phyloP scores from a whole-genome alignment of 192 early-diverging fungal genomes.

The Paraglomus brasilianum region DNA sequence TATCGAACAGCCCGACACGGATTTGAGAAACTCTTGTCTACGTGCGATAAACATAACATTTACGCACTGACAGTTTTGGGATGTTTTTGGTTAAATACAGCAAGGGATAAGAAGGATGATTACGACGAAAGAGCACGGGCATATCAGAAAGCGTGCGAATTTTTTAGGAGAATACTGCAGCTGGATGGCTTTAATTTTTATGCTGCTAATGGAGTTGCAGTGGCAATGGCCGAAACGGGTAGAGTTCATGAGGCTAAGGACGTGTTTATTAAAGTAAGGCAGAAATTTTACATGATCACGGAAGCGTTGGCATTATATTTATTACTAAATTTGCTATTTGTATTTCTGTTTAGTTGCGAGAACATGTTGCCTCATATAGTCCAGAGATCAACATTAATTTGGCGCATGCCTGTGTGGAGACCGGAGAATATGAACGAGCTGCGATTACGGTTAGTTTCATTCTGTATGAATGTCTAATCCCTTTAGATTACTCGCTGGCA shows the following conservation, averaged over 20 bases:
- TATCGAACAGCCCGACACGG: constrained; percentile 58
- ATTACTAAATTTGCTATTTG: constrained; percentile 24
- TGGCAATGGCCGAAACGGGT: constrained; percentile 74
- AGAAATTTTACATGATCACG: neutral
- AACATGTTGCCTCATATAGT: constrained; percentile 43
- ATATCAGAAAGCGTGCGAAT: constrained; percentile 80
- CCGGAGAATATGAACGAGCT: constrained; percentile 73
- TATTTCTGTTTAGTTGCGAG: constrained; percentile 32
- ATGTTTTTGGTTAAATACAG: constrained; percentile 52
- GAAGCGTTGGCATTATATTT: constrained; percentile 19
- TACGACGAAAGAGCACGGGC: constrained; percentile 70
- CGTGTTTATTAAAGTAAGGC: constrained; percentile 51
- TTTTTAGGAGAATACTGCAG: constrained; percentile 73
- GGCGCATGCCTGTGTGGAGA: constrained; percentile 73
- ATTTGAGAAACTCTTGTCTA: constrained; percentile 61
- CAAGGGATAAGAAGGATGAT: constrained; percentile 66
- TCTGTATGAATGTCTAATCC: neutral
- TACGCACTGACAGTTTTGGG: constrained; percentile 76
- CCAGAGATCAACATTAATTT: constrained; percentile 67
- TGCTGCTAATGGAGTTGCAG: constrained; percentile 85
- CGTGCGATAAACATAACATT: constrained; percentile 58
- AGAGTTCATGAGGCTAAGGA: constrained; percentile 58
- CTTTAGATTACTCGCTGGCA: neutral
- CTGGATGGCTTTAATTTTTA: constrained; percentile 69
- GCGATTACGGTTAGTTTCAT: constrained; percentile 58